Base-by-base conservation (phyloP, 768 basidiomycete genomes). In the Hortiboletus campestris region DNA sequence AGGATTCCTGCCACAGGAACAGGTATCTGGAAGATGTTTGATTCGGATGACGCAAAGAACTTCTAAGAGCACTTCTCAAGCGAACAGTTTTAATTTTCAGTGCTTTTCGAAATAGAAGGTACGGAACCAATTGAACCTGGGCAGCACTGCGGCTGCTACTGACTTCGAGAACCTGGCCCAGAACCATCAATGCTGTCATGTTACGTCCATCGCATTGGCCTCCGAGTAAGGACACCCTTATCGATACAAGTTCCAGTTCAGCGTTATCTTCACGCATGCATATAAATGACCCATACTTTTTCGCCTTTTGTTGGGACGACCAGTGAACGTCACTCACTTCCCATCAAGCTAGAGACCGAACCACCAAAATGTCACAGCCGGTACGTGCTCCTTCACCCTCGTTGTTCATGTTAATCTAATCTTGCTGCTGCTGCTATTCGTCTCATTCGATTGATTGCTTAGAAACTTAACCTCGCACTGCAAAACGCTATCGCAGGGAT, bases 401-500 rank as follows among this genome's bases (percentile, higher is more conserved):
- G n/a, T 19, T 12, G 20, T n/a, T n/a, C 36, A 45, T 39, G 9
- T 14, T 1, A 22, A 36, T 48, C 53, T 39, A 19, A 57, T 32
- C 13, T 6, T 25, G 2, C 25, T 19, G 6, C 12, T 46, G 17
- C 34, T 35, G 14, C 34, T 19, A 38, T 9, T 25, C 4, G 9
- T 41, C 28, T 47, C 19, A 12, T 25, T 16, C n/a, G 20, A 4
- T 31, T 11, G 8, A 14, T 31, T 39, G 20, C 28, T 12, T 46
- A 58, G 57, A 35, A 22, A 11, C 36, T 20, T 31, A 13, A 36
- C 16, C 36, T 36, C 16, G 47, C 32, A 5, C 36, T 58, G 11
- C 25, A 40, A 47, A 43, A 53, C 1, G 58, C 51, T 17, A 28
- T 59, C 9, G 34, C 9, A 29, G 46, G n/a, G 39, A 49, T 58